Evolutionary conservation across 768 basidiomycete species (phyloP), one percentile per base, ranked within the genome.

Genomic region (Naganishia vishniacii): DNA sequence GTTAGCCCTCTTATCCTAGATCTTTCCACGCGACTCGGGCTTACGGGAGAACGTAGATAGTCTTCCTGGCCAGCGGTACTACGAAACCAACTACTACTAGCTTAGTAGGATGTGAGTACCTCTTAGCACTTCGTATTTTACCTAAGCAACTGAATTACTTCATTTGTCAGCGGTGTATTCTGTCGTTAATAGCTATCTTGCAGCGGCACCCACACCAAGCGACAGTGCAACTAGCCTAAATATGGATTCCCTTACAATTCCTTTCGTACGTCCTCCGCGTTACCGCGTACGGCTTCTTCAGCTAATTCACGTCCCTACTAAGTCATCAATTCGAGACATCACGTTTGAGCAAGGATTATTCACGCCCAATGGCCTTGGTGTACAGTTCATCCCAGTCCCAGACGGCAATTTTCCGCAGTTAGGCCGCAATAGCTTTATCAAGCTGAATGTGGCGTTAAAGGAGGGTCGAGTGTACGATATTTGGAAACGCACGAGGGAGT

Each of bases 271-370:
- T 20, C 7, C 4, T 31, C 26, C 20, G 4, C 26, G 1, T 3
- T 8, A 44, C 28, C 18, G 20, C 7, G 26, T 34, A 6, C 2
- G 12, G 18, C 40, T 25, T 18, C 25, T 9, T 16, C 6, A 11
- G 20, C 37, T 42, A 18, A 23, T 40, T 13, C 31, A 31, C 16
- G 6, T 37, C 25, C 26, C 5, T 20, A 4, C 9, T 34, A 7
- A 44, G 45, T 60, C 59, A 9, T 44, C 59, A 4, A 60, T 60
- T 23, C 41, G 42, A 25, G 41, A 60, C 20, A 60, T 47, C 28
- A 41, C 53, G 4, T 56, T 56, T 34, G 42, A 60, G 11, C 42
- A 60, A 60, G 59, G 45, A 1, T 42, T 60, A 8, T 60, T 60
- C 59, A 45, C 59, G 5, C 42, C 45, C 42, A 47, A 47, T 16